Percentiles rank a stretch among this genome's conserved stretches.
phyloP scores from a whole-genome alignment of 2,329 filamentous ascomycete species.

The Fusarium begoniae region DNA sequence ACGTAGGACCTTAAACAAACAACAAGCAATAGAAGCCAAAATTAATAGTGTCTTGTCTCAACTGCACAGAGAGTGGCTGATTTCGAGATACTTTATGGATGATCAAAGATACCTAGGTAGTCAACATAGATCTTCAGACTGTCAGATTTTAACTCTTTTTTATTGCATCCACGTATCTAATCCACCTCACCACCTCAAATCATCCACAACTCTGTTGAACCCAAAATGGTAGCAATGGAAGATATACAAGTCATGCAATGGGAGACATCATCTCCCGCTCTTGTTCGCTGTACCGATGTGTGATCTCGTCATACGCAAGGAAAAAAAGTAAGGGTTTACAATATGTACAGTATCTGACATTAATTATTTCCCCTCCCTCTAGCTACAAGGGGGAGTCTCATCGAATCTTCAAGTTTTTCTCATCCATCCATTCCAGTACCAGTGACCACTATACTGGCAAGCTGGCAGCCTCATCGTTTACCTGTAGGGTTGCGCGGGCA shows the following conservation, averaged over 20 bases:
- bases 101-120: not conserved
- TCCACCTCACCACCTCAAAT: conserved; percentile 4
- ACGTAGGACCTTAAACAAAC: not conserved
- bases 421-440: conserved; percentile 8
- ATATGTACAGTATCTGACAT: conserved; percentile 46
- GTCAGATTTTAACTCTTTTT: not conserved
- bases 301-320: conserved; percentile 33
- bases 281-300: conserved; percentile 26
- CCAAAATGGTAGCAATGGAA: conserved; percentile 8
- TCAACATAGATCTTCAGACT: not conserved
- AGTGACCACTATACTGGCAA: not conserved
- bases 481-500: conserved; percentile 52
- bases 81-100: not conserved
- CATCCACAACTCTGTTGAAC: conserved; percentile 12
- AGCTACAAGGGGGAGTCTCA: conserved; percentile 21
- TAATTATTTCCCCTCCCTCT: conserved; percentile 36
- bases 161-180: conserved; percentile 5
- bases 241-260: conserved; percentile 14
- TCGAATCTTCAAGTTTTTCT: conserved; percentile 24
- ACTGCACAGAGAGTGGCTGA: not conserved
- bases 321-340: conserved; percentile 36
- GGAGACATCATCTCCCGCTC: conserved; percentile 7
- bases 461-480: conserved; percentile 34
- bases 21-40: not conserved
- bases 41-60: not conserved